Evolutionary conservation across 1,284 basidiomycete species (phyloP).

Genomic region (Tylopilus sp.): DNA sequence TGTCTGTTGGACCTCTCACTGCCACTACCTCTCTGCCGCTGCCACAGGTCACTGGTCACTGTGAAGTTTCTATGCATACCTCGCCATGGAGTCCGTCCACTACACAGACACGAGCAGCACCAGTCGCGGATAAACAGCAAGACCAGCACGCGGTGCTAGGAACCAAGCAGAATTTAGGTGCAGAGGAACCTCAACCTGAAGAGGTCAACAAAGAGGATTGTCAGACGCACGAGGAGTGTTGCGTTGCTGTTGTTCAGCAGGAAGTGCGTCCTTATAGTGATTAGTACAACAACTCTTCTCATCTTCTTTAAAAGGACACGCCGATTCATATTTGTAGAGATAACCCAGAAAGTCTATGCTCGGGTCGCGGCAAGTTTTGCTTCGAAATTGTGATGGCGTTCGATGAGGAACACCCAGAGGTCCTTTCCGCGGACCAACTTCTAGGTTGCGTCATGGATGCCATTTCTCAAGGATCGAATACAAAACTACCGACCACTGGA

Average conservation of each 20-base stretch:
- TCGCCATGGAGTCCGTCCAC: background rate
- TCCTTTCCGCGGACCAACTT: too few relatives aligned
- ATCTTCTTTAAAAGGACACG: rapidly evolving
- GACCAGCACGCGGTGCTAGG: background rate
- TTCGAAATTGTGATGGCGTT: too few relatives aligned
- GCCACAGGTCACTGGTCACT: too few relatives aligned
- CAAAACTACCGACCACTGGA: too few relatives aligned
- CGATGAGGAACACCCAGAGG: too few relatives aligned
- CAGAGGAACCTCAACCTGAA: background rate
- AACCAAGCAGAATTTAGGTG: background rate
- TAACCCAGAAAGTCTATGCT: background rate
- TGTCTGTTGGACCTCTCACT: background rate
- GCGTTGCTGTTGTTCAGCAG: background rate
- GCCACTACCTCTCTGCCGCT: background rate
- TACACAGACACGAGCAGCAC: background rate
- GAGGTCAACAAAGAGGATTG: background rate
- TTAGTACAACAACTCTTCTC: background rate
- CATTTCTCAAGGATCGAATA: too few relatives aligned
- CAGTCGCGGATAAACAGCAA: too few relatives aligned
- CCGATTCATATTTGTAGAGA: background rate
- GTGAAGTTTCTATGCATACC: too few relatives aligned
- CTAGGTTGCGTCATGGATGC: too few relatives aligned
- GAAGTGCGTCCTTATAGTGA: background rate
- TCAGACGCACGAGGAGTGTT: too few relatives aligned
- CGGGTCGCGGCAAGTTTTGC: background rate